Percentiles rank a stretch among this genome's conserved stretches.
Evolutionary conservation across 345 rosid species (phyloP).

Genomic region (Eutrema yunnanense): DNA sequence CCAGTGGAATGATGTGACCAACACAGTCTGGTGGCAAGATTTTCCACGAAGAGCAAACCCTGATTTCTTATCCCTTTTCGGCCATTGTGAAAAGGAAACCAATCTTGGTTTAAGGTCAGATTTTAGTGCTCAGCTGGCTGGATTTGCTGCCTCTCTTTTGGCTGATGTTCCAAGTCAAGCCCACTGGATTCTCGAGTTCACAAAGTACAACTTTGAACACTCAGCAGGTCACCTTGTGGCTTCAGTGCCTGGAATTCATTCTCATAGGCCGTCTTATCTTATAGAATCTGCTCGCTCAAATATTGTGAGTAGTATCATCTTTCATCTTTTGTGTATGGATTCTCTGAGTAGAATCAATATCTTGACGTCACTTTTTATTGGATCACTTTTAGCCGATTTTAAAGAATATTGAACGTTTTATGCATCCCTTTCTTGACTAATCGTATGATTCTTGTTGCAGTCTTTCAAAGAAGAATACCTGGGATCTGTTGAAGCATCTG

Average conservation of each 20-base stretch:
- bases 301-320: slow-evolving; percentile 32
- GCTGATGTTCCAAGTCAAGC: slow-evolving; percentile 82
- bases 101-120: slow-evolving; percentile 45
- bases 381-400: background rate
- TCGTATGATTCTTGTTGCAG: slow-evolving; percentile 11
- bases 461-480: slow-evolving; percentile 36
- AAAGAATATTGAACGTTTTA: background rate
- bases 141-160: slow-evolving; percentile 76
- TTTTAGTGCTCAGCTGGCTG: slow-evolving; percentile 85
- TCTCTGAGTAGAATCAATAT: background rate
- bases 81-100: slow-evolving; percentile 32
- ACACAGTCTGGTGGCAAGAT: slow-evolving; percentile 98
- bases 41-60: slow-evolving; percentile 63
- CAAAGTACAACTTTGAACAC: slow-evolving; percentile 65
- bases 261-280: slow-evolving; percentile 35
- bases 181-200: slow-evolving; percentile 67
- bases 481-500: slow-evolving; percentile 72
- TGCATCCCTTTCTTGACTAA: slow-evolving; percentile 4
- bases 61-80: slow-evolving; percentile 64
- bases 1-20: slow-evolving; percentile 91
- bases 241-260: slow-evolving; percentile 86
- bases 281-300: slow-evolving; percentile 25
- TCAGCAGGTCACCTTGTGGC: slow-evolving; percentile 72
- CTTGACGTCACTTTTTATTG: background rate
- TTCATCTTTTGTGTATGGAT: background rate